These are phyloP conservation scores for Xenoacremonium recifei DNA, from an alignment of 2,329 filamentous ascomycete genomes.

Conservation along the genomic window DNA sequence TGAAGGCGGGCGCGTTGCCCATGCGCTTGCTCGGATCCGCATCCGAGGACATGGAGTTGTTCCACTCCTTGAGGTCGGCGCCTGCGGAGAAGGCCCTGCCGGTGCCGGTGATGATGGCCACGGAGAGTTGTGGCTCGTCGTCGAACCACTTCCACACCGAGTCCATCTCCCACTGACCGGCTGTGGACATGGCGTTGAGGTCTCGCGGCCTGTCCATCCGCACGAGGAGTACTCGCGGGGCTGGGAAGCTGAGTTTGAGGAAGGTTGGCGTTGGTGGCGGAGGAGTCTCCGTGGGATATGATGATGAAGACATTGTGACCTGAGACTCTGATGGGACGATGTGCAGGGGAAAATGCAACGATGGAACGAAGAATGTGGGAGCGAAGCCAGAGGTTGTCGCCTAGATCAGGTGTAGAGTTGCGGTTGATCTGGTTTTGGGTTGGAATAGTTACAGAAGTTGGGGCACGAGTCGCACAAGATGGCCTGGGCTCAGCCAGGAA, in stretches of 20 bases:
- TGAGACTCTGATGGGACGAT: background rate
- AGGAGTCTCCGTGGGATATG: slow-evolving; percentile 9
- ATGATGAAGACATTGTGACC: slow-evolving; percentile 4
- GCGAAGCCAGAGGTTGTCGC: background rate
- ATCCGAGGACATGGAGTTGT: slow-evolving; percentile 14
- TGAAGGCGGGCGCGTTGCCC: slow-evolving; percentile 34
- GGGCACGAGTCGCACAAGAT: too few relatives aligned
- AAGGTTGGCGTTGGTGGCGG: slow-evolving; percentile 12
- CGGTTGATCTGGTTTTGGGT: too few relatives aligned
- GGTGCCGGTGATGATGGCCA: slow-evolving; percentile 49
- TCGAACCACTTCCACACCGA: slow-evolving; percentile 53
- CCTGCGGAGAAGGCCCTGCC: slow-evolving; percentile 55
- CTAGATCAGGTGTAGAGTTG: too few relatives aligned
- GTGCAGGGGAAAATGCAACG: background rate
- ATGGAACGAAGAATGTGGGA: background rate
- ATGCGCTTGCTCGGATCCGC: slow-evolving; percentile 13
- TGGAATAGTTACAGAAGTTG: too few relatives aligned
- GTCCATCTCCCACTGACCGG: slow-evolving; percentile 15
- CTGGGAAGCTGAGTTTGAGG: slow-evolving; percentile 41
- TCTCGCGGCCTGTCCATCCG: slow-evolving; percentile 48
- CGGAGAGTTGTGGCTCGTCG: slow-evolving; percentile 43
- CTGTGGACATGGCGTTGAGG: slow-evolving; percentile 38
- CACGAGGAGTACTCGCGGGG: slow-evolving; percentile 46
- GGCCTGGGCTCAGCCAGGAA: too few relatives aligned
- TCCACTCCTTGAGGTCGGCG: slow-evolving; percentile 52